Percentiles rank a stretch among this genome's conserved stretches.
Evolutionary conservation across 495 filamentous ascomycete genomes (phyloP).

Genomic region (Penicillium subrubescens): DNA sequence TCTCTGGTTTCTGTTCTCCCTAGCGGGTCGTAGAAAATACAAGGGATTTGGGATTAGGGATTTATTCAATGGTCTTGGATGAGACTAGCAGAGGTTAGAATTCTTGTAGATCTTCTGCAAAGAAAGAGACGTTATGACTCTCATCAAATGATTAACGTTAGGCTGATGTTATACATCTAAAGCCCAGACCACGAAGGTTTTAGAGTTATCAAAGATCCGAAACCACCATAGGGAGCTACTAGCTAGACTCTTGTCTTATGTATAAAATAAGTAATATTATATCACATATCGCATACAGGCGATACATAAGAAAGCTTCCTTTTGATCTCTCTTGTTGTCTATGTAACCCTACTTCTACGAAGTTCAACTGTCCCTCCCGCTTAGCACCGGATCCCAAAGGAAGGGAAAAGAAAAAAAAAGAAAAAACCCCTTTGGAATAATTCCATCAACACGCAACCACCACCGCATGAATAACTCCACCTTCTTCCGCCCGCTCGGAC

Average conservation of each 20-base stretch:
- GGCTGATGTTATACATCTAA: not conserved
- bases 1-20: not conserved
- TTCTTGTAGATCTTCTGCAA: no score
- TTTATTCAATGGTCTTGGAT: not conserved
- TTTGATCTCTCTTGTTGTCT: not conserved
- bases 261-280: not conserved
- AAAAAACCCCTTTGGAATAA: not conserved
- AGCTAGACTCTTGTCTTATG: no score
- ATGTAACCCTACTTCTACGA: not conserved
- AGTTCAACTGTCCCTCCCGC: not conserved
- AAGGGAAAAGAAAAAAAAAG: constrained; percentile 1
- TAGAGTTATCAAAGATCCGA: constrained; percentile 1
- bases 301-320: not conserved
- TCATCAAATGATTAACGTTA: no score
- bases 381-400: constrained; percentile 11
- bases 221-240: no score
- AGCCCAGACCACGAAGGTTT: not conserved
- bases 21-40: not conserved
- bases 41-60: not conserved
- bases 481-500: constrained; percentile 3
- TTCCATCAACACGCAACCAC: not conserved
- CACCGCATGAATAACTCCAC: not conserved
- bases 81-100: no score
- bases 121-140: no score
- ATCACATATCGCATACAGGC: not conserved